phyloP scores from a whole-genome alignment of 345 rosid species.

The Aquilaria sinensis region DNA sequence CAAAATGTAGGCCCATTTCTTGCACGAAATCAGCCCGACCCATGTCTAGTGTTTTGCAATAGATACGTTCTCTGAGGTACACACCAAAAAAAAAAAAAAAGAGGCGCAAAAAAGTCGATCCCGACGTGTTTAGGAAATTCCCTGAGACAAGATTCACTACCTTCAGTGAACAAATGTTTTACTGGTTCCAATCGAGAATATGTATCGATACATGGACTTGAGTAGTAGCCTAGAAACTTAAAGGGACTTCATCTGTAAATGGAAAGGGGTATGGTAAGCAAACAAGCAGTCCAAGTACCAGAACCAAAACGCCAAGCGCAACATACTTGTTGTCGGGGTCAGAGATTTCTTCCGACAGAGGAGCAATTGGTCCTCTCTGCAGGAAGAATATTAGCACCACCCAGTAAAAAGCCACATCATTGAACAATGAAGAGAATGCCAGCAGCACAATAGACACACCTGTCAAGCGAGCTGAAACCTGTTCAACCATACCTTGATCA shows the following conservation, averaged over 20 bases:
- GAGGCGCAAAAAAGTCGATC: too few relatives aligned
- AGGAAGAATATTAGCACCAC: constrained; percentile 73
- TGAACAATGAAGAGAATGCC: constrained; percentile 68
- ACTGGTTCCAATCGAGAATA: too few relatives aligned
- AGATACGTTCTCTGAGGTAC: too few relatives aligned
- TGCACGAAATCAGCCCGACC: too few relatives aligned
- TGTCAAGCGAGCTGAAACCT: constrained; percentile 74
- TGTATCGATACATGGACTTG: too few relatives aligned
- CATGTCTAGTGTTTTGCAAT: too few relatives aligned
- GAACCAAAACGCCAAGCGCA: constrained; percentile 59
- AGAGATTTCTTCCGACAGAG: constrained; percentile 68
- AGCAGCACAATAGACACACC: constrained; percentile 59
- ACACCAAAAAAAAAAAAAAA: background rate
- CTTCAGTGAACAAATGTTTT: too few relatives aligned
- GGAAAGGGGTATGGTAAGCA: constrained; percentile 88
- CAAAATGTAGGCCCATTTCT: too few relatives aligned
- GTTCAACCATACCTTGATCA: constrained; percentile 16
- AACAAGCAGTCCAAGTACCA: constrained; percentile 65
- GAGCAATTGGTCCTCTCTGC: constrained; percentile 88
- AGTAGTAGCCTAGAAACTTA: constrained; percentile 28
- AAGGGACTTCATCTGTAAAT: constrained; percentile 41
- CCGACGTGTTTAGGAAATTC: too few relatives aligned
- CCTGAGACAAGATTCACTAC: too few relatives aligned
- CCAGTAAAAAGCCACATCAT: constrained; percentile 92
- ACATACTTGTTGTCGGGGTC: constrained; percentile 59